A percentile compares a stretch with the other conserved stretches of the same genome.
These are phyloP conservation scores for Shiraia bambusicola DNA, from an alignment of 2,329 filamentous ascomycete genomes.

Conservation along the genomic window DNA sequence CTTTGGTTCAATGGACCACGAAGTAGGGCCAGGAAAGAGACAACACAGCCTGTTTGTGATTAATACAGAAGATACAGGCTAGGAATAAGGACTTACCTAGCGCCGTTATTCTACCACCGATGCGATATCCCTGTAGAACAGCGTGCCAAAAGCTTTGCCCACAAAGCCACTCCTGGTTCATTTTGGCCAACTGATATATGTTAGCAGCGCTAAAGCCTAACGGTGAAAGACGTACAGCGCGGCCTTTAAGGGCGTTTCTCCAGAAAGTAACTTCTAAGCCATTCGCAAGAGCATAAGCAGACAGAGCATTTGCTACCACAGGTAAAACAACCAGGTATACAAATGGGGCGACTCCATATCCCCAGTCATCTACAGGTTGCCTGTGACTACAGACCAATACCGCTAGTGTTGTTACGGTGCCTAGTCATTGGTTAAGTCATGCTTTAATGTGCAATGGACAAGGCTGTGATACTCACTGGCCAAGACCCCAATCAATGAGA, in stretches of 20 bases:
- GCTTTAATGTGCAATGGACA: background rate
- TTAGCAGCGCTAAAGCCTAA: background rate
- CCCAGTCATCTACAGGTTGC: constrained; percentile 1
- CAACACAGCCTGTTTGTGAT: background rate
- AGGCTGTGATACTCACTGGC: background rate
- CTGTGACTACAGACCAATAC: constrained; percentile 1
- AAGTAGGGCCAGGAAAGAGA: constrained; percentile 2
- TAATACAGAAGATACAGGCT: background rate
- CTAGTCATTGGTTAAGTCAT: background rate
- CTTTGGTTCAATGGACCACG: constrained; percentile 3
- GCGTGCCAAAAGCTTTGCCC: constrained; percentile 3
- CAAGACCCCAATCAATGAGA: background rate
- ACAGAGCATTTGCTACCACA: constrained; percentile 4
- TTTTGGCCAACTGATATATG: background rate
- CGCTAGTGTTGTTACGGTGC: constrained; percentile 2
- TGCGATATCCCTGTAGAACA: background rate
- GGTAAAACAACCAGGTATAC: constrained; percentile 4
- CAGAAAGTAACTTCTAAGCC: constrained; percentile 3
- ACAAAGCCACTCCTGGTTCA: constrained; percentile 5
- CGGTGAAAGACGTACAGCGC: background rate
- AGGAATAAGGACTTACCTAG: background rate
- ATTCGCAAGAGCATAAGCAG: constrained; percentile 3
- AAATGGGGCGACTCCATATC: background rate
- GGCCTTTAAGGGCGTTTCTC: constrained; percentile 4
- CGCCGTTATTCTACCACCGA: constrained; percentile 2